Percentiles rank a stretch among this genome's conserved stretches.
Evolutionary conservation across 1,139 yeast species (phyloP).

Genomic region (Pichia sp.): DNA sequence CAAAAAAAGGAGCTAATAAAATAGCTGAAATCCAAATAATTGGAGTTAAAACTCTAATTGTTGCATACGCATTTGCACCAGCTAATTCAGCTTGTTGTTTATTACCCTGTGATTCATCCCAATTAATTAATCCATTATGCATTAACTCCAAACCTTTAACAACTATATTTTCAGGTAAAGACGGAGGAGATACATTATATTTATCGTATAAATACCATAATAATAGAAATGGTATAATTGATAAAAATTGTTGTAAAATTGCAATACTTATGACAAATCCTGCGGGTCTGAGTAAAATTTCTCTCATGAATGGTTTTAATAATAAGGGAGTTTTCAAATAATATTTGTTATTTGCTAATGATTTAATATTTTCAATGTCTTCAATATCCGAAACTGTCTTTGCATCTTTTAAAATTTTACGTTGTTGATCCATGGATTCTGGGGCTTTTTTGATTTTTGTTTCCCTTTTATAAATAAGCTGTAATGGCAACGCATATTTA

Average conservation of each 20-base stretch:
- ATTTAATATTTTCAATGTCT: conserved; percentile 18
- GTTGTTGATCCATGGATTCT: conserved; percentile 11
- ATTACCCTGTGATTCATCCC: conserved; percentile 36
- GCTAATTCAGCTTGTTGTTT: conserved; percentile 51
- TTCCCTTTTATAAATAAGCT: conserved; percentile 13
- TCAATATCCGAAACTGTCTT: conserved; percentile 20
- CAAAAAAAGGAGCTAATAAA: conserved; percentile 63
- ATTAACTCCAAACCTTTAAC: conserved; percentile 56
- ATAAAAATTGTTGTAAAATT: conserved; percentile 79
- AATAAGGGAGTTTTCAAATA: conserved; percentile 26
- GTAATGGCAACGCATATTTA: not conserved
- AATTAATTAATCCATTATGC: conserved; percentile 36
- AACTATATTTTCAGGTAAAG: conserved; percentile 61
- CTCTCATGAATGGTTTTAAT: conserved; percentile 27
- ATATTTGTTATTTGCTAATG: conserved; percentile 25
- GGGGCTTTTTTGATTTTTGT: conserved; percentile 14
- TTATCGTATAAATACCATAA: conserved; percentile 72
- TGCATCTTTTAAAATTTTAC: conserved; percentile 8
- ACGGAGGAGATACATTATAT: conserved; percentile 43
- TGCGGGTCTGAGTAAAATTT: conserved; percentile 26
- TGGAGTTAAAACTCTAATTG: conserved; percentile 48
- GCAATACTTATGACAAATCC: conserved; percentile 47
- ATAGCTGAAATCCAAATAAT: conserved; percentile 37
- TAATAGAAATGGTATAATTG: conserved; percentile 69
- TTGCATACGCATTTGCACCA: conserved; percentile 85